These are phyloP conservation scores for Astrephomene gubernaculifera DNA, from an alignment of 139 green algal species.

Conservation along the genomic window DNA sequence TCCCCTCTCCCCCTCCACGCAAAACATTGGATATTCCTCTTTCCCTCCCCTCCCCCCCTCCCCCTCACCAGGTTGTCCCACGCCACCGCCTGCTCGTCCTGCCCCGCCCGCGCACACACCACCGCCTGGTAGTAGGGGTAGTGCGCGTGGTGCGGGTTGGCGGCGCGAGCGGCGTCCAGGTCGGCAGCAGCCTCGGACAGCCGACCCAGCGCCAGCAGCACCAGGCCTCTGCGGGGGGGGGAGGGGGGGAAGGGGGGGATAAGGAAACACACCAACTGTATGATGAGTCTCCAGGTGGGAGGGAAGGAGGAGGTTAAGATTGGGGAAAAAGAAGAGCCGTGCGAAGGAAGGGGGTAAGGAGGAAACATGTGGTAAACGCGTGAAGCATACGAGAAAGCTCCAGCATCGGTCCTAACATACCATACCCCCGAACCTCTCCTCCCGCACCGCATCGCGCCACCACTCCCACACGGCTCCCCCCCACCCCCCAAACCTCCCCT, in stretches of 20 bases:
- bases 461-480: background rate
- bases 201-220: slow-evolving; percentile 45
- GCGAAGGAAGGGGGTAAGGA: too few relatives aligned
- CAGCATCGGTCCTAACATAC: too few relatives aligned
- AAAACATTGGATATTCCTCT: background rate
- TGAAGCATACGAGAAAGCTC: too few relatives aligned
- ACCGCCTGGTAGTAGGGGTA: slow-evolving; percentile 58
- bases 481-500: background rate
- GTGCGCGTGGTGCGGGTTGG: slow-evolving; percentile 57
- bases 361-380: too few relatives aligned
- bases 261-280: background rate
- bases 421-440: too few relatives aligned
- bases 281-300: too few relatives aligned
- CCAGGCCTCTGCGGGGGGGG: slow-evolving; percentile 35
- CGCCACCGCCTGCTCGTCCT: slow-evolving; percentile 20
- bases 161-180: slow-evolving; percentile 42
- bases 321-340: too few relatives aligned
- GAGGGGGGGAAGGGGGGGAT: background rate
- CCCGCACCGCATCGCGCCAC: too few relatives aligned
- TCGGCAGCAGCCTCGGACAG: slow-evolving; percentile 45
- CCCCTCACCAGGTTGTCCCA: slow-evolving; percentile 43
- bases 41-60: background rate
- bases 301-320: too few relatives aligned
- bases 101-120: slow-evolving; percentile 20
- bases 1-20: background rate